A percentile compares a stretch with the other conserved stretches of the same genome.
Evolutionary conservation across 495 filamentous ascomycete species (phyloP).

Genomic region (Cryomyces antarcticus): DNA sequence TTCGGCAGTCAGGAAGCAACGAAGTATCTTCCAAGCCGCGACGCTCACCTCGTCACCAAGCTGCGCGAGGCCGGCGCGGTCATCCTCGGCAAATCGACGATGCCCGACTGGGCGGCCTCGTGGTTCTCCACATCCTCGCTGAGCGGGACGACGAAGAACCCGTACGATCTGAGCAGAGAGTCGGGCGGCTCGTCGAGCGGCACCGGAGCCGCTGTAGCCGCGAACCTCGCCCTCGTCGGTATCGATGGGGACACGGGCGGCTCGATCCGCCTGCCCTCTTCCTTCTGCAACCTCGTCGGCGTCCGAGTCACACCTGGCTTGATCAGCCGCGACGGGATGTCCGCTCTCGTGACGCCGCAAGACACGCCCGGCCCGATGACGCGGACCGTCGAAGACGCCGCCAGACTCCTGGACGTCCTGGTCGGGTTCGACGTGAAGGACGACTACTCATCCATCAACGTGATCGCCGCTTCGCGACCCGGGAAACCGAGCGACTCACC

Average conservation of each 20-base stretch:
- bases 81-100: slow-evolving; percentile 3
- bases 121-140: slow-evolving; percentile 15
- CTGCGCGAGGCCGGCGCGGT: slow-evolving; percentile 3
- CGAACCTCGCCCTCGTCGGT: slow-evolving; percentile 8
- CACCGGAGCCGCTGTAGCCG: slow-evolving; percentile 12
- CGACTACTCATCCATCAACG: background rate
- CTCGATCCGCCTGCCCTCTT: slow-evolving; percentile 2
- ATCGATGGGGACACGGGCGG: slow-evolving; percentile 14
- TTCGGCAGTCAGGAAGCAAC: slow-evolving; percentile 1
- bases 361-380: slow-evolving; percentile 5
- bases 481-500: background rate
- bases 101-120: slow-evolving; percentile 8
- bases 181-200: slow-evolving; percentile 8
- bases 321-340: slow-evolving; percentile 6
- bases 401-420: slow-evolving; percentile 2
- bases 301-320: slow-evolving; percentile 7
- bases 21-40: background rate
- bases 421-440: slow-evolving; percentile 2
- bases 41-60: slow-evolving; percentile 2
- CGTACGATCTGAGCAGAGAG: slow-evolving; percentile 13
- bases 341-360: slow-evolving; percentile 1
- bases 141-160: slow-evolving; percentile 14
- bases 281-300: slow-evolving; percentile 3
- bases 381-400: slow-evolving; percentile 2
- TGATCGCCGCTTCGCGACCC: background rate